Conservation (phyloP, 140 eudicot genomes). For the Bidens hawaiensis region DNA sequence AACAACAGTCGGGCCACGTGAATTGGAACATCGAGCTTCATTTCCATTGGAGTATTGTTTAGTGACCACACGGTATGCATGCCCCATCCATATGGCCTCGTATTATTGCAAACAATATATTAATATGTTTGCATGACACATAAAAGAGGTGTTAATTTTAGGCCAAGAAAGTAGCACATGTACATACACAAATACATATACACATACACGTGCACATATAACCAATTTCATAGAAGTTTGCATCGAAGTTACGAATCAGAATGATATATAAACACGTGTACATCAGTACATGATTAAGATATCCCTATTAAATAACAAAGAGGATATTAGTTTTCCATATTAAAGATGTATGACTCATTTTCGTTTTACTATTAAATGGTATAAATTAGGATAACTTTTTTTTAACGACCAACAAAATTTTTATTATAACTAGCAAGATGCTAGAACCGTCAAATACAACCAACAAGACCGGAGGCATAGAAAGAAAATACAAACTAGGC, state of each 20-base stretch:
- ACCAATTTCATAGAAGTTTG: slow-evolving; percentile 2
- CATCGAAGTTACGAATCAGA: not conserved
- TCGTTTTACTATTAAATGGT: no score
- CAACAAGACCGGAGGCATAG: no score
- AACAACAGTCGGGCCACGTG: slow-evolving; percentile 10
- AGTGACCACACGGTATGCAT: slow-evolving; percentile 18
- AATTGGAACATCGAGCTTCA: not conserved
- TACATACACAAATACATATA: not conserved
- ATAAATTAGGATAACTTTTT: no score
- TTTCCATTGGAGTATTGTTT: slow-evolving; percentile 9
- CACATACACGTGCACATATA: slow-evolving; percentile 9
- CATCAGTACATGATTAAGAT: not conserved
- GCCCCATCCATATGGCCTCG: slow-evolving; percentile 3
- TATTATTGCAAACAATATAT: not conserved
- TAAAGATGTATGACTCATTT: no score
- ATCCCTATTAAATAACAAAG: no score
- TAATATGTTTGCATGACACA: not conserved
- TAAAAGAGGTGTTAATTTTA: not conserved
- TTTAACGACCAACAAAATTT: no score
- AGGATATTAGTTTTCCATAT: no score
- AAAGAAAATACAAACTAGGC: no score
- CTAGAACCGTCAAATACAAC: no score
- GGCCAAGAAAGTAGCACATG: not conserved
- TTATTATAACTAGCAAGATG: no score
- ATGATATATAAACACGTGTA: not conserved